Conservation (phyloP, 805 yeast species). For the Blastobotrys attinorum region DNA sequence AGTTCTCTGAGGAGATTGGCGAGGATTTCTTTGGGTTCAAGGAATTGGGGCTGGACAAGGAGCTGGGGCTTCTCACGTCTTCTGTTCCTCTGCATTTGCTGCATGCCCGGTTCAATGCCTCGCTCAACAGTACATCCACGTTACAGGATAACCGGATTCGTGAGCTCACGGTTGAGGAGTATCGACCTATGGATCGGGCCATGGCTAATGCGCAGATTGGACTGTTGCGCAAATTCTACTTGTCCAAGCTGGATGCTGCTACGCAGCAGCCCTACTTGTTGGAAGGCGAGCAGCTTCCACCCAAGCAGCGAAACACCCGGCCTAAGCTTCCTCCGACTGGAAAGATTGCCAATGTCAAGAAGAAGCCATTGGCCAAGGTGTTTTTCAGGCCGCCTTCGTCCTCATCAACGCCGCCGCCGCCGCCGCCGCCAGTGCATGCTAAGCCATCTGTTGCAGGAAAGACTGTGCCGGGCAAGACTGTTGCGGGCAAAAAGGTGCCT, state of each 20-base stretch:
- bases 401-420: not conserved
- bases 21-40: conserved; percentile 97
- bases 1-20: conserved; percentile 86
- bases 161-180: conserved; percentile 45
- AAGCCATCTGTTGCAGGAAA: not conserved
- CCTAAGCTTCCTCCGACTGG: conserved; percentile 90
- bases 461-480: not conserved
- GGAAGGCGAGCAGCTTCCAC: conserved; percentile 82
- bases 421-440: not conserved
- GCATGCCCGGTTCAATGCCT: conserved; percentile 58
- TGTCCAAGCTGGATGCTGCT: conserved; percentile 21
- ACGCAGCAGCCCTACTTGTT: conserved; percentile 26
- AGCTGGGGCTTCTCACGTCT: conserved; percentile 73
- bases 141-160: conserved; percentile 42
- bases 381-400: conserved; percentile 12
- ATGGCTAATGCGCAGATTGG: conserved; percentile 50
- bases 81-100: conserved; percentile 85
- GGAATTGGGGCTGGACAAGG: conserved; percentile 89
- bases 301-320: conserved; percentile 63
- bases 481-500: not conserved
- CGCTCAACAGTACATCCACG: conserved; percentile 35
- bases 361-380: conserved; percentile 27
- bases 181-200: conserved; percentile 44
- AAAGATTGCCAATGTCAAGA: conserved; percentile 63
- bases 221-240: conserved; percentile 47